Conservation (phyloP, 768 basidiomycete genomes). For the Thelephora ganbajun region DNA sequence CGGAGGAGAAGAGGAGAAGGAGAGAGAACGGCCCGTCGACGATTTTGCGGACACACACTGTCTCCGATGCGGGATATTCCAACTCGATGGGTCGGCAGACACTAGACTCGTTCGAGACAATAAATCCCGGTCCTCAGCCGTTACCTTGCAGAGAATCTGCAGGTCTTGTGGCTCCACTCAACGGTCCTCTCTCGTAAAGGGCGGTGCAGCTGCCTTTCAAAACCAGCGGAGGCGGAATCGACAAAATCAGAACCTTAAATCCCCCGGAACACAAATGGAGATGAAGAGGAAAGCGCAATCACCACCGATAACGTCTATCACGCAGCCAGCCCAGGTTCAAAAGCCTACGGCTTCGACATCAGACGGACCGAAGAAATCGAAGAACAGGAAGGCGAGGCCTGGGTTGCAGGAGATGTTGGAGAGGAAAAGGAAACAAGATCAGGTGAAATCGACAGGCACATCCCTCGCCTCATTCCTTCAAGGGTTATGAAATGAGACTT, state of each 20-base stretch:
- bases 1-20: neutral
- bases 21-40: conserved; percentile 11
- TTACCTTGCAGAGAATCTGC: conserved; percentile 14
- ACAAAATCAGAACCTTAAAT: neutral
- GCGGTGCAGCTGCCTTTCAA: conserved; percentile 10
- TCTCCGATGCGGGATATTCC: conserved; percentile 37
- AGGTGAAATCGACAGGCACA: conserved; percentile 20
- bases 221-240: conserved; percentile 9
- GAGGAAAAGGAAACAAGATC: conserved; percentile 38
- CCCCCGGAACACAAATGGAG: no score
- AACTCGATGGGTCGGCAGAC: conserved; percentile 25
- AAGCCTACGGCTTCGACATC: neutral
- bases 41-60: conserved; percentile 24
- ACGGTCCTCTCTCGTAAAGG: conserved; percentile 12
- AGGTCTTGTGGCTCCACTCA: conserved; percentile 14
- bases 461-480: conserved; percentile 44
- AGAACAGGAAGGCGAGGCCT: conserved; percentile 38
- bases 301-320: neutral
- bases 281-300: neutral
- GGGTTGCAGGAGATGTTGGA: conserved; percentile 51
- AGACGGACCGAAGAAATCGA: conserved; percentile 11
- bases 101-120: conserved; percentile 21
- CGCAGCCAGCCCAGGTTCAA: neutral
- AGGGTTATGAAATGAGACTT: conserved; percentile 16
- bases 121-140: conserved; percentile 1